These are phyloP conservation scores for Boletus rubescentipes DNA, from an alignment of 768 basidiomycete genomes.

Conservation along the genomic window DNA sequence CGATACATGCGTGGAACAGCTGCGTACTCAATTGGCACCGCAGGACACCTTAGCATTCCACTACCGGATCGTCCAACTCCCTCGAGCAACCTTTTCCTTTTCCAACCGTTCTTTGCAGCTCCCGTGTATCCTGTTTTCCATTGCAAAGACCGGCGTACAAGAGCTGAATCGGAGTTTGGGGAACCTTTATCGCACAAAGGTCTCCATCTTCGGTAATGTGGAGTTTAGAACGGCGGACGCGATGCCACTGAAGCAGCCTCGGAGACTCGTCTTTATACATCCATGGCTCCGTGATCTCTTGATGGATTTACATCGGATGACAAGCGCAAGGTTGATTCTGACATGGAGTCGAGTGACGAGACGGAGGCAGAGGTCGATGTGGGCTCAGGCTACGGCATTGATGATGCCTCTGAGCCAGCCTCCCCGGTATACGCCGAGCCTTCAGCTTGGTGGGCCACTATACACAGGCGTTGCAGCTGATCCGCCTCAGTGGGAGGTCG, in stretches of 20 bases:
- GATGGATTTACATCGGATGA: neutral
- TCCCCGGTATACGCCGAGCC: too few species aligned
- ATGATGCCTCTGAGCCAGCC: too few species aligned
- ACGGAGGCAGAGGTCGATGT: too few species aligned
- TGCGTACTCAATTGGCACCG: too few species aligned
- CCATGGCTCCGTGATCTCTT: slow-evolving; percentile 13
- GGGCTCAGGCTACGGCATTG: too few species aligned
- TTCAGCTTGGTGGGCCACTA: too few species aligned
- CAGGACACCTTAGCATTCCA: neutral
- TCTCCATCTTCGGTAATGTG: neutral
- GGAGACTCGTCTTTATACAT: too few species aligned
- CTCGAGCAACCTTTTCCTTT: too few species aligned
- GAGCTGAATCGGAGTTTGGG: neutral
- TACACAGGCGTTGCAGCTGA: too few species aligned
- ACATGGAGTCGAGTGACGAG: neutral
- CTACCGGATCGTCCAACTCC: neutral
- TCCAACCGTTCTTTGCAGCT: neutral
- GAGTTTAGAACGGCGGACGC: neutral
- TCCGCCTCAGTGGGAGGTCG: too few species aligned
- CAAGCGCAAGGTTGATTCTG: neutral
- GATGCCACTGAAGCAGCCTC: neutral
- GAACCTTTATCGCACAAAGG: neutral
- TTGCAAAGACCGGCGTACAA: neutral
- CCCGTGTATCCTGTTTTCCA: neutral
- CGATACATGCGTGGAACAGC: too few species aligned